Conservation (phyloP, 768 basidiomycete species). For the Suillus placidus region DNA sequence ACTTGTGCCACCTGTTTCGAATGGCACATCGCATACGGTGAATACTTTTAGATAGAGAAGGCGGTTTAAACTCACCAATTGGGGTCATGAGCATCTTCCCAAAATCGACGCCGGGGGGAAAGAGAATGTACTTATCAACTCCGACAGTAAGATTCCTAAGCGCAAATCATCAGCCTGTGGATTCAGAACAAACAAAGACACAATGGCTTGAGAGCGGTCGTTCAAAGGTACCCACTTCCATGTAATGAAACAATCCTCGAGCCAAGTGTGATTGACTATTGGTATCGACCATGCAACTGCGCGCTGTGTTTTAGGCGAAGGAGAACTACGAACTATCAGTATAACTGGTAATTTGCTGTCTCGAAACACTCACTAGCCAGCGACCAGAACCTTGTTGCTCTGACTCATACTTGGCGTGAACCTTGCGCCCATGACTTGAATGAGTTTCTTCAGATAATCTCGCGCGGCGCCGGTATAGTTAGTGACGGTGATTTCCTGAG, state of each 20-base stretch:
- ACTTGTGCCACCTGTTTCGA: neutral
- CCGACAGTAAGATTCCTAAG: conserved; percentile 56
- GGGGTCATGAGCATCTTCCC: conserved; percentile 38
- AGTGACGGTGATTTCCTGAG: conserved; percentile 78
- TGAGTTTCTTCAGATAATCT: conserved; percentile 86
- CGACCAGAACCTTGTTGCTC: conserved; percentile 78
- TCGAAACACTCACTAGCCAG: conserved; percentile 66
- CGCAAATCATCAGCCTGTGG: neutral
- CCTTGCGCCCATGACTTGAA: conserved; percentile 71
- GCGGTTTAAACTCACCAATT: neutral
- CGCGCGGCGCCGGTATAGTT: conserved; percentile 88
- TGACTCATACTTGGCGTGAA: conserved; percentile 85
- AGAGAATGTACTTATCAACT: conserved; percentile 67
- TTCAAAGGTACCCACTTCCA: conserved; percentile 51
- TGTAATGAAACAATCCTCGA: conserved; percentile 85
- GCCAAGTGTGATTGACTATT: conserved; percentile 87
- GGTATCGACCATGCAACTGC: conserved; percentile 83
- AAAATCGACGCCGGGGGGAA: conserved; percentile 72
- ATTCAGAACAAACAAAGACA: neutral
- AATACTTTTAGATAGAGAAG: neutral
- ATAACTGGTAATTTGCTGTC: neutral
- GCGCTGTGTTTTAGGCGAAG: conserved; percentile 64
- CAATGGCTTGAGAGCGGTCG: neutral
- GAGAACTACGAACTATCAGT: conserved; percentile 32
- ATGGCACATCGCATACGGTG: neutral